phyloP scores from a whole-genome alignment of 768 basidiomycete genomes.

The Russula sp. region DNA sequence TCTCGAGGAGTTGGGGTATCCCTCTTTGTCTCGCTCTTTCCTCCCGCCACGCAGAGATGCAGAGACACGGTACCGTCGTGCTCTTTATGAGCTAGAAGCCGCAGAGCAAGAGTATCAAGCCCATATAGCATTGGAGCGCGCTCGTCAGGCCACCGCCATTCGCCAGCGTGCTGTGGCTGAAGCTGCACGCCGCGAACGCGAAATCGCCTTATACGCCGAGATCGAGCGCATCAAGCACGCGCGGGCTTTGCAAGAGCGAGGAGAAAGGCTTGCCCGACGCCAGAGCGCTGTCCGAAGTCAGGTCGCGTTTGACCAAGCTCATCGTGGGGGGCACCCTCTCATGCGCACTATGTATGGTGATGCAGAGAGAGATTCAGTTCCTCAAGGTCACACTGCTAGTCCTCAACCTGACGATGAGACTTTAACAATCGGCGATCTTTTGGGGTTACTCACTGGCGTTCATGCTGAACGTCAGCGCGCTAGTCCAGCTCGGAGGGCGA shows the following conservation, averaged over 20 bases:
- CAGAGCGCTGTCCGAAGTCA: not conserved
- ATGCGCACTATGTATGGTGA: not conserved
- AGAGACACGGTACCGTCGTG: conserved; percentile 25
- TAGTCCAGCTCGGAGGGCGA: no score
- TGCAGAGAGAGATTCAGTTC: not conserved
- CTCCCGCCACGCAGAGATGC: not conserved
- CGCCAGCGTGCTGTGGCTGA: conserved; percentile 14
- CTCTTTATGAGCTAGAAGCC: conserved; percentile 22
- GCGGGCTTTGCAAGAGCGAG: conserved; percentile 4
- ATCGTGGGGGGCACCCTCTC: not conserved
- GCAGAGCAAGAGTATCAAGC: conserved; percentile 27
- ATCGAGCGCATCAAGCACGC: conserved; percentile 1
- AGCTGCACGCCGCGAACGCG: conserved; percentile 8
- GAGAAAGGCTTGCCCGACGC: not conserved
- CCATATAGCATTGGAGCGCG: conserved; percentile 5
- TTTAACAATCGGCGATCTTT: not conserved
- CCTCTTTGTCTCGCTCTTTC: not conserved
- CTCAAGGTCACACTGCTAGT: not conserved
- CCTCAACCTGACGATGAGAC: not conserved
- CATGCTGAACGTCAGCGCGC: not conserved
- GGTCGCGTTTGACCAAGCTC: not conserved
- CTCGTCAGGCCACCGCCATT: conserved; percentile 5
- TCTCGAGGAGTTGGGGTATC: not conserved
- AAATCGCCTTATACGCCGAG: conserved; percentile 7
- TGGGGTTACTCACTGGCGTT: not conserved